These are phyloP conservation scores for Saccharomycopsis vini DNA, from an alignment of 805 yeast species.

Conservation along the genomic window DNA sequence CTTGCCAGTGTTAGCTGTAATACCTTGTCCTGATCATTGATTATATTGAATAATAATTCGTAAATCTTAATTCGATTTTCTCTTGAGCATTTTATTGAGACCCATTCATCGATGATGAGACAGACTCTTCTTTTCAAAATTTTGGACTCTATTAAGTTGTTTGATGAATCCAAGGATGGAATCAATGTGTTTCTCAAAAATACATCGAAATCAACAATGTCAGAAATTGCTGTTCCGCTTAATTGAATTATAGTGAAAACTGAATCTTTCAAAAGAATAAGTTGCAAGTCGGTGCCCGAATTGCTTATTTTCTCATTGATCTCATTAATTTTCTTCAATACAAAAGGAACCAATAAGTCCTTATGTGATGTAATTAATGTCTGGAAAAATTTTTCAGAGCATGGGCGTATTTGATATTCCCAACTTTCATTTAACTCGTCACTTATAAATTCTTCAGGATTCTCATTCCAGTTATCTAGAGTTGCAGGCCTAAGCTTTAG, in stretches of 20 bases:
- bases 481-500: conserved; percentile 67
- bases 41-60: conserved; percentile 41
- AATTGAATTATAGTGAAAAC: conserved; percentile 76
- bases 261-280: conserved; percentile 66
- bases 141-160: conserved; percentile 38
- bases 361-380: conserved; percentile 61
- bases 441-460: conserved; percentile 89
- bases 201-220: conserved; percentile 59
- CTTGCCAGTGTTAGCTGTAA: conserved; percentile 69
- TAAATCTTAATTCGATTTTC: conserved; percentile 52
- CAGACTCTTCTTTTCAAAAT: conserved; percentile 73
- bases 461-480: conserved; percentile 70
- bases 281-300: conserved; percentile 27
- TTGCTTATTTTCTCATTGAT: conserved; percentile 26
- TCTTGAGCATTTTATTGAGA: conserved; percentile 52
- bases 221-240: conserved; percentile 56
- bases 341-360: conserved; percentile 42
- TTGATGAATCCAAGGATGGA: conserved; percentile 38
- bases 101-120: conserved; percentile 74
- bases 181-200: conserved; percentile 50
- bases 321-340: conserved; percentile 48
- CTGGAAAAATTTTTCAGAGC: conserved; percentile 79
- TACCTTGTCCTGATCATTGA: conserved; percentile 63
- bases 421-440: conserved; percentile 70
- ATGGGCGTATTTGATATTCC: conserved; percentile 78